These are phyloP conservation scores for Elymus sibiricus DNA, from an alignment of 176 grass and related monocot genomes.

Conservation along the genomic window DNA sequence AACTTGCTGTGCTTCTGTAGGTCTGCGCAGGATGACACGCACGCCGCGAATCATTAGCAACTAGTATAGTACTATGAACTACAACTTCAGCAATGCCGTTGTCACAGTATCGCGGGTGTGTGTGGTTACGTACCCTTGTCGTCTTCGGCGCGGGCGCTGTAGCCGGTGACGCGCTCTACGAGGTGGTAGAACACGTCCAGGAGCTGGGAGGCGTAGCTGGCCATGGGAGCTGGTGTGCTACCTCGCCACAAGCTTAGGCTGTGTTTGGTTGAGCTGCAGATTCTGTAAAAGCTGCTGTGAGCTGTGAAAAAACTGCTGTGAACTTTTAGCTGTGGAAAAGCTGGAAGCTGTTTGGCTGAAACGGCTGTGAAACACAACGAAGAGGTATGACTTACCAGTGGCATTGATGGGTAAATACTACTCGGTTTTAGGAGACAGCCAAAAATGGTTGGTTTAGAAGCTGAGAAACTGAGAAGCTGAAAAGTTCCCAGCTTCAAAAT, in stretches of 20 bases:
- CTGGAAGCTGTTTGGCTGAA: too few species aligned
- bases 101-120: not conserved
- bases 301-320: too few species aligned
- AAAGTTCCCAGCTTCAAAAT: too few species aligned
- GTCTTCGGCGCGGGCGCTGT: not conserved
- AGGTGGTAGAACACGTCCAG: constrained; percentile 28
- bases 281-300: too few species aligned
- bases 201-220: constrained; percentile 29
- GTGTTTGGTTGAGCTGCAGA: too few species aligned
- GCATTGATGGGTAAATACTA: too few species aligned
- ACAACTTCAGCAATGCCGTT: not conserved
- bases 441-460: too few species aligned
- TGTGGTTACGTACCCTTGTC: constrained; percentile 13
- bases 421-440: too few species aligned
- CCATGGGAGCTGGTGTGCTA: constrained; percentile 12
- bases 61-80: not conserved
- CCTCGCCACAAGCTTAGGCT: not conserved
- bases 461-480: too few species aligned
- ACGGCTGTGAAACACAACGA: too few species aligned
- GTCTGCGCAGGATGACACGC: not conserved
- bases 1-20: not conserved
- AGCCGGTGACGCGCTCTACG: constrained; percentile 25
- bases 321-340: too few species aligned
- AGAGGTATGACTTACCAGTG: too few species aligned
- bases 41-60: not conserved